phyloP scores from a whole-genome alignment of 495 filamentous ascomycete genomes.

The Aspergillus ostianus region DNA sequence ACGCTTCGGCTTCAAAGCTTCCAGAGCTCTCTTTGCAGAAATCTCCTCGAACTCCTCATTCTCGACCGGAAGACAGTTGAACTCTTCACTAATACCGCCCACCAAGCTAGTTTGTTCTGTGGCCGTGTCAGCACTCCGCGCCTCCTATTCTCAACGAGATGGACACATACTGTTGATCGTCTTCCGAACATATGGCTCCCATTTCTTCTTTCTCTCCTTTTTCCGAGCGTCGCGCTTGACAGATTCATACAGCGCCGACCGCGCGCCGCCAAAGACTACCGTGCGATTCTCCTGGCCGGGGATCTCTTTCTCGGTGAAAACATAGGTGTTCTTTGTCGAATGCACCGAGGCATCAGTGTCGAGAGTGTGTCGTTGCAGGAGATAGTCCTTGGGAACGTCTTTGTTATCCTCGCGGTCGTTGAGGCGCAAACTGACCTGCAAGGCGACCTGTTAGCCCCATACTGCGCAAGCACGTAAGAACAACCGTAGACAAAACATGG shows the following conservation, averaged over 20 bases:
- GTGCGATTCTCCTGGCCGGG: slow-evolving; percentile 65
- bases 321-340: slow-evolving; percentile 67
- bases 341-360: slow-evolving; percentile 46
- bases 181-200: slow-evolving; percentile 68
- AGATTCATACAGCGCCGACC: slow-evolving; percentile 46
- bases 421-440: slow-evolving; percentile 52
- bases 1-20: slow-evolving; percentile 62
- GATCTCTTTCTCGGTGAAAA: slow-evolving; percentile 90
- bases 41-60: slow-evolving; percentile 70
- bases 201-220: slow-evolving; percentile 56
- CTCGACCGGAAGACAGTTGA: slow-evolving; percentile 70
- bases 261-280: slow-evolving; percentile 43
- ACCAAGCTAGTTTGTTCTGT: slow-evolving; percentile 78
- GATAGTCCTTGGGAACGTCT: slow-evolving; percentile 78
- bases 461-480: not conserved
- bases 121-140: slow-evolving; percentile 21
- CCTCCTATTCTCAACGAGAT: not conserved
- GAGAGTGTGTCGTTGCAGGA: slow-evolving; percentile 60
- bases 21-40: slow-evolving; percentile 56
- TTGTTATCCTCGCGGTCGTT: slow-evolving; percentile 57
- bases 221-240: slow-evolving; percentile 48
- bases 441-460: not conserved
- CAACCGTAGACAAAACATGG: not conserved
- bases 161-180: slow-evolving; percentile 71
- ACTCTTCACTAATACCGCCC: slow-evolving; percentile 71